Percentiles rank a stretch among this genome's conserved stretches.
phyloP scores from a whole-genome alignment of 441 rosid species.

The Daphne laureola region DNA sequence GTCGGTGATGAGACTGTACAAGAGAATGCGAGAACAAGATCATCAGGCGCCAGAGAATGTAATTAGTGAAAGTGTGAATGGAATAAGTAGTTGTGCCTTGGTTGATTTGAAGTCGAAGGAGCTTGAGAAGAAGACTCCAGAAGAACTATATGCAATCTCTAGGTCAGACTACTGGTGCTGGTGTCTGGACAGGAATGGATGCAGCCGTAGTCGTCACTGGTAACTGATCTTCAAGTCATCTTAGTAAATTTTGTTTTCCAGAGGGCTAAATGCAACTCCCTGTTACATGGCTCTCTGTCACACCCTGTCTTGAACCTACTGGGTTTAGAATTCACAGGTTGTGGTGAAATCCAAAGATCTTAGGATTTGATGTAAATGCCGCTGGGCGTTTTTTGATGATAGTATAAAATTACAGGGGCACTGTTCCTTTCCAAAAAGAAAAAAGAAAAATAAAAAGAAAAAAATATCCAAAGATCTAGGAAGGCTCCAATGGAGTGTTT shows the following conservation, averaged over 20 bases:
- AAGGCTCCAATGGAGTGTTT: too few relatives aligned
- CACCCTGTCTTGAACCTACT: background rate
- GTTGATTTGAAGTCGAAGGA: slow-evolving; percentile 36
- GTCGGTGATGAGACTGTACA: slow-evolving; percentile 65
- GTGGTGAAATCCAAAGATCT: too few relatives aligned
- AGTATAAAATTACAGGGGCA: too few relatives aligned
- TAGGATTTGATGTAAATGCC: too few relatives aligned
- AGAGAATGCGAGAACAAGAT: slow-evolving; percentile 48
- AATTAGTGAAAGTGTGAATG: slow-evolving; percentile 6
- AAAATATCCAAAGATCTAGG: too few relatives aligned
- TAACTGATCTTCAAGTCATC: slow-evolving; percentile 2
- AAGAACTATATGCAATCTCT: slow-evolving; percentile 49
- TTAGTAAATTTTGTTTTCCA: background rate
- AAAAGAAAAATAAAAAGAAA: too few relatives aligned
- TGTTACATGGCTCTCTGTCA: too few relatives aligned
- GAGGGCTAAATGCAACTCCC: background rate
- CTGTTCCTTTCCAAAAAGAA: too few relatives aligned
- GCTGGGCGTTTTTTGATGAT: too few relatives aligned
- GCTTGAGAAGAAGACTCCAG: slow-evolving; percentile 51
- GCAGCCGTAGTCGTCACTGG: slow-evolving; percentile 6
- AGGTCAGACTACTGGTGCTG: slow-evolving; percentile 49
- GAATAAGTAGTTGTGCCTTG: slow-evolving; percentile 17
- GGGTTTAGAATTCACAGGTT: too few relatives aligned
- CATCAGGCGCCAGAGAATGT: slow-evolving; percentile 25
- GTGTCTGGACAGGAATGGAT: slow-evolving; percentile 52